A percentile compares a stretch with the other conserved stretches of the same genome.
Evolutionary conservation across 306 rosid genomes (phyloP).

Genomic region (Lathyrus sativus): DNA sequence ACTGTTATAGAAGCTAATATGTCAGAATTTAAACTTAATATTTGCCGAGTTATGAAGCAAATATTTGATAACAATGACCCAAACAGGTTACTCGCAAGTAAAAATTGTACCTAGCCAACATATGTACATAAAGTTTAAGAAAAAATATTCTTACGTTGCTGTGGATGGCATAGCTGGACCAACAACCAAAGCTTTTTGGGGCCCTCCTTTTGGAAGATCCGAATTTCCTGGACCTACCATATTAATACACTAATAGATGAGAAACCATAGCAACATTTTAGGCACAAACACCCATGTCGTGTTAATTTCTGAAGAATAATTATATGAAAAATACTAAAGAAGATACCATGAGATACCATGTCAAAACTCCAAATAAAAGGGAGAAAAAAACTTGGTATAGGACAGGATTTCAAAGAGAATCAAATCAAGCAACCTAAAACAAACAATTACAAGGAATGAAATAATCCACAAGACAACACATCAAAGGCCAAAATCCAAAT

Average conservation of each 20-base stretch:
- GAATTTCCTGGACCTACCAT: conserved; percentile 61
- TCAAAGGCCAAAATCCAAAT: background rate
- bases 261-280: conserved; percentile 27
- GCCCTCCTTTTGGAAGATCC: conserved; percentile 50
- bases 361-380: background rate
- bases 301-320: conserved; percentile 11
- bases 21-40: conserved; percentile 15
- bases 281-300: conserved; percentile 9
- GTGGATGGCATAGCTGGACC: conserved; percentile 80
- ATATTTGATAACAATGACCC: conserved; percentile 14
- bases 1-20: background rate
- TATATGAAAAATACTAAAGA: background rate
- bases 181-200: conserved; percentile 75
- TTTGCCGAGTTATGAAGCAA: background rate
- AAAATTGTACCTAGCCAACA: background rate
- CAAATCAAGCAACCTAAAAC: conserved; percentile 3
- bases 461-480: conserved; percentile 2
- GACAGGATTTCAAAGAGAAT: background rate
- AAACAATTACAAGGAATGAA: conserved; percentile 4
- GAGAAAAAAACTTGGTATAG: background rate
- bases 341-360: background rate
- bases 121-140: conserved; percentile 4
- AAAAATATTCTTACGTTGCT: conserved; percentile 51
- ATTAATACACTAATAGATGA: conserved; percentile 1
- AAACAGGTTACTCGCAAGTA: background rate